phyloP scores from a whole-genome alignment of 768 basidiomycete genomes.

The Podaxis sp. region DNA sequence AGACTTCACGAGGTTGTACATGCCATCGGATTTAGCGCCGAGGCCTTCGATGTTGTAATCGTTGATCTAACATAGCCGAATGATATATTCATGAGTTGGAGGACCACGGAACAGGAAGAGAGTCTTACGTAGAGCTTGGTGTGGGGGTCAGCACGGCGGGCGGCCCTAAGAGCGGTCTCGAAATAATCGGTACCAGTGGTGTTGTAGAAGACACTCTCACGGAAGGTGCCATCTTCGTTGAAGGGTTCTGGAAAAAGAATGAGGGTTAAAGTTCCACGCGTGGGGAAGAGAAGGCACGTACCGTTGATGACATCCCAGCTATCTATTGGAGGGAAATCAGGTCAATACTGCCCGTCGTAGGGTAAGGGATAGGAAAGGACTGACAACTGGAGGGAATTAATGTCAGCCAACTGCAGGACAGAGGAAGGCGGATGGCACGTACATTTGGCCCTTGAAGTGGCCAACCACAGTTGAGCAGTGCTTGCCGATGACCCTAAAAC shows the following conservation, averaged over 20 bases:
- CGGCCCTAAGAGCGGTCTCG: constrained; percentile 46
- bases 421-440: constrained; percentile 5
- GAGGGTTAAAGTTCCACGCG: not conserved
- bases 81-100: not conserved
- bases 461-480: constrained; percentile 48
- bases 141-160: constrained; percentile 51
- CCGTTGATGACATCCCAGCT: constrained; percentile 55
- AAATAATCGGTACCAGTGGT: constrained; percentile 46
- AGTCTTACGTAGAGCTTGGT: constrained; percentile 52
- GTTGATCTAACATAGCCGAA: constrained; percentile 27
- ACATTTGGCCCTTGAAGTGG: constrained; percentile 55
- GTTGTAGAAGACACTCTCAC: constrained; percentile 53
- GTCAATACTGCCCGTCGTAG: not conserved
- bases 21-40: constrained; percentile 54
- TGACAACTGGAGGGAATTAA: constrained; percentile 15
- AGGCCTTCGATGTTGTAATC: constrained; percentile 40
- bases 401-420: not conserved
- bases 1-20: constrained; percentile 47
- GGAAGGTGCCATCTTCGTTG: constrained; percentile 60
- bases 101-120: not conserved
- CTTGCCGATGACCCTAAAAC: constrained; percentile 34
- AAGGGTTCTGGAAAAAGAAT: constrained; percentile 38
- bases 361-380: not conserved
- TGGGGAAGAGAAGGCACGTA: constrained; percentile 9
- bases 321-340: constrained; percentile 24